These are phyloP conservation scores for Mycena floridula DNA, from an alignment of 768 basidiomycete genomes.

Conservation along the genomic window DNA sequence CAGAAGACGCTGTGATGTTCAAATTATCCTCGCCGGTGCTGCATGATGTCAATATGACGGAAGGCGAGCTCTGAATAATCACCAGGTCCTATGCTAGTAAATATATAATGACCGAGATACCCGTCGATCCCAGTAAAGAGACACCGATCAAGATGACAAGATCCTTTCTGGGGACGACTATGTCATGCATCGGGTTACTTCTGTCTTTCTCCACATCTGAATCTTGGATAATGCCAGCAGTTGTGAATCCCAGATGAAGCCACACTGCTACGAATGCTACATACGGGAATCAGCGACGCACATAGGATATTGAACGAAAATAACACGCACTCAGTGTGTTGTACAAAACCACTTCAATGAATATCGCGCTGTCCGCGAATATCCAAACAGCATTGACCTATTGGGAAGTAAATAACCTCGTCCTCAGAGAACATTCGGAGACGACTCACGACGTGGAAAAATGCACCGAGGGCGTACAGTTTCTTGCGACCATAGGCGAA, in stretches of 20 bases:
- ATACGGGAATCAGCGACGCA: neutral
- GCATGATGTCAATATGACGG: no score
- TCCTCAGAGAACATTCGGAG: no score
- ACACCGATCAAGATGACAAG: neutral
- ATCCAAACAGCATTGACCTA: neutral
- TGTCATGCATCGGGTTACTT: neutral
- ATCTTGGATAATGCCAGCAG: neutral
- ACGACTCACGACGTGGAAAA: slow-evolving; percentile 5
- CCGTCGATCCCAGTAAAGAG: neutral
- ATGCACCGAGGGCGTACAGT: slow-evolving; percentile 5
- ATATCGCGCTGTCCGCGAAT: neutral
- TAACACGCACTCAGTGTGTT: neutral
- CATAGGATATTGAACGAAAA: neutral
- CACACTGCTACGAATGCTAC: neutral
- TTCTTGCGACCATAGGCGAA: slow-evolving; percentile 7
- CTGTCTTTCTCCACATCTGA: neutral
- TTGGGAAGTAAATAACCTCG: no score
- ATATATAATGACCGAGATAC: neutral
- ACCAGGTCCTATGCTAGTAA: neutral
- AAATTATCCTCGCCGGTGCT: no score
- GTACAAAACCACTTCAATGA: neutral
- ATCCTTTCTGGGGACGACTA: neutral
- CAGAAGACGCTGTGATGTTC: no score
- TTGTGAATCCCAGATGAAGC: neutral
- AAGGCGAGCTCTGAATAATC: no score